Base-by-base conservation (phyloP, 2,329 filamentous ascomycete genomes). In the Zasmidium citrigriseum region DNA sequence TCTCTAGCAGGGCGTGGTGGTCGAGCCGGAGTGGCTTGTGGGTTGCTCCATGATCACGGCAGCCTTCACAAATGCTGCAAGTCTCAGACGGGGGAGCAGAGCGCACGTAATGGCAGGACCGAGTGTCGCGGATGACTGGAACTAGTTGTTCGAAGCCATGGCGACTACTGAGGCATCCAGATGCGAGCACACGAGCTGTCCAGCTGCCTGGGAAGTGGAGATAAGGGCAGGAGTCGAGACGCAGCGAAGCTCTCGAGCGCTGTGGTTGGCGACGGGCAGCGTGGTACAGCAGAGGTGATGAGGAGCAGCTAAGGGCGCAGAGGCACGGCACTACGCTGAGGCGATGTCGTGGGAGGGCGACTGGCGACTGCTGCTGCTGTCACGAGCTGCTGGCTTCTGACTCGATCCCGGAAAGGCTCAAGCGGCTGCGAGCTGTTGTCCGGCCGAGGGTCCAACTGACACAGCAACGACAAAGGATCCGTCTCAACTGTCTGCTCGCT, bases 41-140 rank as follows among this genome's bases (percentile, higher is more conserved):
- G 60, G 51, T 61, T 34, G 62, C 65, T 64, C 65, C 65, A 67
- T 67, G 61, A 48, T 65, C 54, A 65, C 58, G 61, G 55, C 57
- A 53, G 59, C 48, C 54, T 58, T 18, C 12, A n/a, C 27, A 45
- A 45, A 55, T 56, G 60, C 55, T 52, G 62, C 57, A 53, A 25
- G 53, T 59, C 50, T 48, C 22, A 47, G 34, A 29, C 14, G 18
- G 48, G 34, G 45, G 45, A 18, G 11, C 12, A 48, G 49, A 24
- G 47, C 48, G 52, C 29, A 49, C 22, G 57, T 34, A 46, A 45
- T 24, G 24, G 38, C 34, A 38, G 41, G 49, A 49, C 34, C 44
- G 44, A n/a, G 58, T 52, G 49, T 57, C 46, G 63, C 61, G 58
- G 54, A 45, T 59, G 63, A 60, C 57, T 47, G 34, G 57, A n/a